Evolutionary conservation across 1,284 basidiomycete species (phyloP).

Genomic region (Ganoderma meredithae): DNA sequence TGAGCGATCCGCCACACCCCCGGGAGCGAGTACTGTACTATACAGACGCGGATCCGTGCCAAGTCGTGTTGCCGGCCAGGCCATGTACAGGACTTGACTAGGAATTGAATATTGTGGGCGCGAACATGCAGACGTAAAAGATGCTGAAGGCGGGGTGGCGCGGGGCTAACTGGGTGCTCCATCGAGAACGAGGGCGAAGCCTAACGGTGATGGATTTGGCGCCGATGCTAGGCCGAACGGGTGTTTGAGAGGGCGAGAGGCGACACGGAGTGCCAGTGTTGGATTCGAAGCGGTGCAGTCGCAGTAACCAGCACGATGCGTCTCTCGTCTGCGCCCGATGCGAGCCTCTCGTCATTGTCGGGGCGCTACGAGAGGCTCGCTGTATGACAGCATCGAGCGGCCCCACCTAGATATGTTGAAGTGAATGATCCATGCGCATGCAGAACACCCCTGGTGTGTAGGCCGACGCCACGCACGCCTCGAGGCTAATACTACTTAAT

Average conservation of each 20-base stretch:
- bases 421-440: conserved; percentile 7
- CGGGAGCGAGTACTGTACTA: not conserved
- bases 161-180: not conserved
- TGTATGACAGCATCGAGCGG: not conserved
- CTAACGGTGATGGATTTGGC: conserved; percentile 3
- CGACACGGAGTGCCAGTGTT: conserved; percentile 7
- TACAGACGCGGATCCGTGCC: not conserved
- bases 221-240: conserved; percentile 21
- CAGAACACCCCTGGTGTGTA: not conserved
- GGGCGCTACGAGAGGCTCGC: not conserved
- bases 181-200: not conserved
- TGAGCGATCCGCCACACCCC: conserved; percentile 7
- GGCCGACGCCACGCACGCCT: conserved; percentile 8
- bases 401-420: not conserved
- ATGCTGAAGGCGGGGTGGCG: not conserved
- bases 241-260: conserved; percentile 14
- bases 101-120: not conserved
- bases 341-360: not conserved
- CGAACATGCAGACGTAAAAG: not conserved
- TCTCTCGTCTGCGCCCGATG: not conserved
- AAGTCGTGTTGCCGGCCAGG: not conserved
- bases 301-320: conserved; percentile 4
- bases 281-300: not conserved
- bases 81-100: not conserved
- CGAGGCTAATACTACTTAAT: too few species aligned